Evolutionary conservation across 179 eudicot species (phyloP).

Genomic region (Silene coronaria): DNA sequence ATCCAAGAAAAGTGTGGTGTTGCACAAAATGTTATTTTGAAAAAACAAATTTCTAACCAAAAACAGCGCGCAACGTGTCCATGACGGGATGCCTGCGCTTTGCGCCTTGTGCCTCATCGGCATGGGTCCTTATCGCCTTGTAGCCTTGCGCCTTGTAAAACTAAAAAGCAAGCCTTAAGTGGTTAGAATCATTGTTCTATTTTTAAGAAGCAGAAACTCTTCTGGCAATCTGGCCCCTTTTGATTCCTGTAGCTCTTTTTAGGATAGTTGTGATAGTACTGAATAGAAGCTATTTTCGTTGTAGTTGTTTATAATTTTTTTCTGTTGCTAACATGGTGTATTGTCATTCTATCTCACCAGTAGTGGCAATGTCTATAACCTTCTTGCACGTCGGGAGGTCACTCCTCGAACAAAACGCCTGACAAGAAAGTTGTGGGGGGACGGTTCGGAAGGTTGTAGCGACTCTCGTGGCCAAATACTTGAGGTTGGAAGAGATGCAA

Average conservation of each 20-base stretch:
- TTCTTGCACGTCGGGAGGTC: slow-evolving; percentile 75
- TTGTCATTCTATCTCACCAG: slow-evolving; percentile 23
- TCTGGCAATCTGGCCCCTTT: background rate
- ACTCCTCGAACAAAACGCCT: slow-evolving; percentile 56
- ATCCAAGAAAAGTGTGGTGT: background rate
- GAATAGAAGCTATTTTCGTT: background rate
- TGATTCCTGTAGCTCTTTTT: too few species aligned
- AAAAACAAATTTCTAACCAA: background rate
- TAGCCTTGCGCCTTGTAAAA: too few species aligned
- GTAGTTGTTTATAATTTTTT: background rate
- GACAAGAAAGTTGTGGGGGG: slow-evolving; percentile 51
- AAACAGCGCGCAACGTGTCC: background rate
- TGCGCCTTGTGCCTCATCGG: too few species aligned
- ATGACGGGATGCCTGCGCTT: too few species aligned
- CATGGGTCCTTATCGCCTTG: too few species aligned
- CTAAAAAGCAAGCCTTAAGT: background rate
- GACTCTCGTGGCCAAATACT: slow-evolving; percentile 32
- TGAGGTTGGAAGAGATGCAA: slow-evolving; percentile 56
- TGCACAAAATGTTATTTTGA: background rate
- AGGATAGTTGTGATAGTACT: background rate
- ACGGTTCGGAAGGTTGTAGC: slow-evolving; percentile 24
- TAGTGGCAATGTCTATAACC: slow-evolving; percentile 55
- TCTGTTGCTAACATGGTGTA: slow-evolving; percentile 13
- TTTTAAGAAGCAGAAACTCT: background rate
- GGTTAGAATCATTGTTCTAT: background rate